Conservation (phyloP, 306 rosid genomes). For the Carpinus viminea region DNA sequence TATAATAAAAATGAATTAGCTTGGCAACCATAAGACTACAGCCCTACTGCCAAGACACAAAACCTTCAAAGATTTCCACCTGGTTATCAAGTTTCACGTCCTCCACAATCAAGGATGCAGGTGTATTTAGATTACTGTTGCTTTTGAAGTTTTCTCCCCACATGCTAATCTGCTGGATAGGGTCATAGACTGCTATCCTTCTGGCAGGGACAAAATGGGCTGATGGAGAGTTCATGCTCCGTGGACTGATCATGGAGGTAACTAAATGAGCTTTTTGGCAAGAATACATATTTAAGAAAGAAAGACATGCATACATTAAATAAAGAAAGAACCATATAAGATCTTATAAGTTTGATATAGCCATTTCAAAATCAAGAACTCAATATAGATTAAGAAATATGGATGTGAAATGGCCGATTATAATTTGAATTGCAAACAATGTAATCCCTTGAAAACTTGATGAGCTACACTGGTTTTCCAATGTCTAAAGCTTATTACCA, state of each 20-base stretch:
- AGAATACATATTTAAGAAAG: background rate
- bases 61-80: conserved; percentile 37
- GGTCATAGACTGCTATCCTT: conserved; percentile 76
- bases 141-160: conserved; percentile 78
- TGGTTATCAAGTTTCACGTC: conserved; percentile 58
- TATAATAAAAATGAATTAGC: conserved; percentile 1
- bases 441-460: too few relatives aligned
- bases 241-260: conserved; percentile 39
- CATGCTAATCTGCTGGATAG: conserved; percentile 73
- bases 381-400: too few relatives aligned
- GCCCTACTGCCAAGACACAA: conserved; percentile 22
- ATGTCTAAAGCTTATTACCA: background rate
- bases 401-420: too few relatives aligned
- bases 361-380: background rate
- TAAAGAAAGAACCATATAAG: conserved; percentile 1
- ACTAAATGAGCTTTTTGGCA: conserved; percentile 23
- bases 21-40: conserved; percentile 12
- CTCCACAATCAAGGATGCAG: conserved; percentile 54
- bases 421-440: too few relatives aligned
- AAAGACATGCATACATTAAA: conserved; percentile 9
- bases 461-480: background rate
- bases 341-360: background rate
- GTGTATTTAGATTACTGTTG: conserved; percentile 44
- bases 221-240: conserved; percentile 66
- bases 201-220: conserved; percentile 64